A percentile compares a stretch with the other conserved stretches of the same genome.
phyloP scores from a whole-genome alignment of 2,329 filamentous ascomycete species.

The Alternaria metachromatica region DNA sequence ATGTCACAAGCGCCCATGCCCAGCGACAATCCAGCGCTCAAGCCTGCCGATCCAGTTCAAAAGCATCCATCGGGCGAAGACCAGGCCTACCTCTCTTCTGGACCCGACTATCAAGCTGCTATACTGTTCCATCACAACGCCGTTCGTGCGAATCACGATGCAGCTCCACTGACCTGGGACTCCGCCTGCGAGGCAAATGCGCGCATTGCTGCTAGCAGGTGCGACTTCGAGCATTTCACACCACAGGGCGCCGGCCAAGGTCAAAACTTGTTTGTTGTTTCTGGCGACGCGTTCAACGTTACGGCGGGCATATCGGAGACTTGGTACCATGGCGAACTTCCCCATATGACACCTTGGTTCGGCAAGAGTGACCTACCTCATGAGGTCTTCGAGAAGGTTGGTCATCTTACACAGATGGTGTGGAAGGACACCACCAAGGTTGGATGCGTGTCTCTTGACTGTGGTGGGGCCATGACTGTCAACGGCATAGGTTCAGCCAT shows the following conservation, averaged over 20 bases:
- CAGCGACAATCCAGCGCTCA: background rate
- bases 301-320: constrained; percentile 75
- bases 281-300: constrained; percentile 61
- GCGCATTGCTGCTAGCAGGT: constrained; percentile 72
- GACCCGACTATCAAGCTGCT: constrained; percentile 37
- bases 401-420: constrained; percentile 48
- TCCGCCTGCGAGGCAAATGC: constrained; percentile 65
- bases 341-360: constrained; percentile 64
- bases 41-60: constrained; percentile 1
- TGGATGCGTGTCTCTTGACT: constrained; percentile 45
- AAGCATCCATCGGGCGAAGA: constrained; percentile 26
- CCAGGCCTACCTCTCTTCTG: constrained; percentile 35
- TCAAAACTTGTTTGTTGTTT: constrained; percentile 86
- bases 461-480: constrained; percentile 34
- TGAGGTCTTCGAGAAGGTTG: constrained; percentile 43
- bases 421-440: constrained; percentile 49
- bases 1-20: background rate
- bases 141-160: constrained; percentile 83
- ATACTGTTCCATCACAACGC: constrained; percentile 79
- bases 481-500: constrained; percentile 23
- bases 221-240: constrained; percentile 71
- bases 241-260: constrained; percentile 66
- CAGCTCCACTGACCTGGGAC: constrained; percentile 70
- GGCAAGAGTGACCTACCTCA: constrained; percentile 63
- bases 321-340: constrained; percentile 88